Percentiles rank a stretch among this genome's conserved stretches.
phyloP scores from a whole-genome alignment of 2,329 filamentous ascomycete genomes.

The Hypocreales sp. region DNA sequence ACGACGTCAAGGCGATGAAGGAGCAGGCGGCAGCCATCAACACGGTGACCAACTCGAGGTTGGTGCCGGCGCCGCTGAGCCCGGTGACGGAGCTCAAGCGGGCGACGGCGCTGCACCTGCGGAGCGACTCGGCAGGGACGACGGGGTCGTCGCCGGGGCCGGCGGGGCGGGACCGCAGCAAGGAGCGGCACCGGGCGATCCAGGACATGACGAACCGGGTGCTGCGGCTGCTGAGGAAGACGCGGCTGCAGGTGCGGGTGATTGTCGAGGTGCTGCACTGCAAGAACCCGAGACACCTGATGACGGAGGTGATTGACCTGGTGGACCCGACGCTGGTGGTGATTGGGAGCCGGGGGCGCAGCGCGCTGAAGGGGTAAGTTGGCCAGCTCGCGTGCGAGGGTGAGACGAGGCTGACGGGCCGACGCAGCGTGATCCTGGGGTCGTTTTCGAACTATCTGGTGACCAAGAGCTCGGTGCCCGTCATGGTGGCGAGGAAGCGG shows the following conservation, averaged over 20 bases:
- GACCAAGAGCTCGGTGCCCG: slow-evolving; percentile 88
- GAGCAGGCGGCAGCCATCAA: slow-evolving; percentile 62
- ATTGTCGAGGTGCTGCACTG: slow-evolving; percentile 96
- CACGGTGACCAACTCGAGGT: slow-evolving; percentile 34
- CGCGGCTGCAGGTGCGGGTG: slow-evolving; percentile 77
- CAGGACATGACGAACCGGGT: slow-evolving; percentile 73
- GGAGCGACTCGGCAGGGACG: slow-evolving; percentile 15
- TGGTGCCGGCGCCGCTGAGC: slow-evolving; percentile 13
- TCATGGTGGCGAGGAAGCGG: slow-evolving; percentile 93
- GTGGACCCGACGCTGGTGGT: slow-evolving; percentile 86
- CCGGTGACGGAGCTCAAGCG: slow-evolving; percentile 18
- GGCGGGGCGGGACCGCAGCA: slow-evolving; percentile 33
- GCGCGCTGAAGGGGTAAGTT: slow-evolving; percentile 78
- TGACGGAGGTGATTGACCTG: slow-evolving; percentile 92
- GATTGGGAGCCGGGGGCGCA: slow-evolving; percentile 79
- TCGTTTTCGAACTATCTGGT: slow-evolving; percentile 97
- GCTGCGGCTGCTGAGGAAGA: slow-evolving; percentile 77
- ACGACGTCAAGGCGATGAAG: slow-evolving; percentile 59
- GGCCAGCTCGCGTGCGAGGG: too few relatives aligned
- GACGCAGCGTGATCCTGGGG: slow-evolving; percentile 73
- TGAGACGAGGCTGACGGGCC: too few relatives aligned
- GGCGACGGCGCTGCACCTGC: slow-evolving; percentile 11
- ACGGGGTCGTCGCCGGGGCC: slow-evolving; percentile 31
- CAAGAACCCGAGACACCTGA: slow-evolving; percentile 92
- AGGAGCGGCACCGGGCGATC: slow-evolving; percentile 68